These are phyloP conservation scores for Theileria orientalis DNA, from an alignment of 169 alveolate species.

Conservation along the genomic window DNA sequence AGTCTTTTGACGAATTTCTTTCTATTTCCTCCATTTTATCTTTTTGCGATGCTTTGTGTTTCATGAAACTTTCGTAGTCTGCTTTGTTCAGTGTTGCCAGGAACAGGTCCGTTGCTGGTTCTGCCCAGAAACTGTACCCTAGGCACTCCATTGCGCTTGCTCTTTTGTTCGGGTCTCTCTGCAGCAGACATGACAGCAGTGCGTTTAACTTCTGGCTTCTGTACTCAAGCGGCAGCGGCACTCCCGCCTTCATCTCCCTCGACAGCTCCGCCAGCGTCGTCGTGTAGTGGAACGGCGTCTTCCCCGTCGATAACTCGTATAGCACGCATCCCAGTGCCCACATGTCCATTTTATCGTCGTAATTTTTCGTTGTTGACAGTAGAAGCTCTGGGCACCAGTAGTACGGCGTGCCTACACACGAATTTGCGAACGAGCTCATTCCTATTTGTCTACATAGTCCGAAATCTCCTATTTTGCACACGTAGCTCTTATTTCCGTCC, in stretches of 20 bases:
- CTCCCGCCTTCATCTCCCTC: conserved; percentile 70
- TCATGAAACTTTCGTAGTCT: conserved; percentile 29
- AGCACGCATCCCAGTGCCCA: conserved; percentile 92
- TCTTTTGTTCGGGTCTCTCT: conserved; percentile 68
- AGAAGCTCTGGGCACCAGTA: conserved; percentile 97
- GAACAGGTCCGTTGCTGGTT: conserved; percentile 59
- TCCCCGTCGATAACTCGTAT: conserved; percentile 88
- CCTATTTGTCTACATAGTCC: conserved; percentile 93
- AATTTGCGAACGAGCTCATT: conserved; percentile 88
- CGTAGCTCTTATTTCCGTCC: conserved; percentile 63
- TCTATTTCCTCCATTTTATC: conserved; percentile 5
- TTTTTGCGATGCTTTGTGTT: conserved; percentile 12
- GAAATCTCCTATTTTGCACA: conserved; percentile 93
- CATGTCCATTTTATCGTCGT: conserved; percentile 93
- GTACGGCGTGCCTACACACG: conserved; percentile 95
- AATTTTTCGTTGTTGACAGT: conserved; percentile 81
- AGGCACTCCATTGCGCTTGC: conserved; percentile 76
- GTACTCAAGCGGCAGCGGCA: conserved; percentile 70
- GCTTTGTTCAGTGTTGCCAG: conserved; percentile 35
- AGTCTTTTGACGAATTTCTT: conserved; percentile 5
- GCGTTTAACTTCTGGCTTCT: conserved; percentile 67
- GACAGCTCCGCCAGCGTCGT: conserved; percentile 75
- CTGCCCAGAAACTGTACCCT: conserved; percentile 67
- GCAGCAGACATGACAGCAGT: conserved; percentile 63
- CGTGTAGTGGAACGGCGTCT: conserved; percentile 92